A percentile compares a stretch with the other conserved stretches of the same genome.
Evolutionary conservation across 2,329 filamentous ascomycete genomes (phyloP).

Genomic region (Chalaropsis ovoidea): DNA sequence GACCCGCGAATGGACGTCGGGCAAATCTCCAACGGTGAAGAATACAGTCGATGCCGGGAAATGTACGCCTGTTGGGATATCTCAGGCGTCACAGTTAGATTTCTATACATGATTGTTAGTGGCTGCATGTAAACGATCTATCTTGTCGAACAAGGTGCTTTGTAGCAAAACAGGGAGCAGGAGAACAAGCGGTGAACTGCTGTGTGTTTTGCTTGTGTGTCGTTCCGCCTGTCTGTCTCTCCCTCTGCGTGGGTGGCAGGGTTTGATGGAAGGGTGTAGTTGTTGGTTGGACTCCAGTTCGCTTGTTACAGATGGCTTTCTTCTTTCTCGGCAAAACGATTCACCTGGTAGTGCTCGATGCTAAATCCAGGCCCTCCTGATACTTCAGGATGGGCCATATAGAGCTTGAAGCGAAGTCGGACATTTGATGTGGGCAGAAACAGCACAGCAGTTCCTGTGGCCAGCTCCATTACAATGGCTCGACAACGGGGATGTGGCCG

Average conservation of each 20-base stretch:
- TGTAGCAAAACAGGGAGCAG: not conserved
- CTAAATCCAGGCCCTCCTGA: too few species aligned
- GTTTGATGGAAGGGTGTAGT: not conserved
- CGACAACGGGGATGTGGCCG: too few species aligned
- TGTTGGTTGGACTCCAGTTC: not conserved
- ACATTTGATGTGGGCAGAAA: too few species aligned
- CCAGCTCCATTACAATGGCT: not conserved
- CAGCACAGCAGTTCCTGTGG: not conserved
- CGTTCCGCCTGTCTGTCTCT: not conserved
- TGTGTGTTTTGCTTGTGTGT: not conserved
- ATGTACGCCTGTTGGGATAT: not conserved
- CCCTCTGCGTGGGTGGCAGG: not conserved
- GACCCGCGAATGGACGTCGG: not conserved
- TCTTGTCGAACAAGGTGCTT: not conserved
- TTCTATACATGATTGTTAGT: constrained; percentile 19
- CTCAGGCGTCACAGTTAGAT: not conserved
- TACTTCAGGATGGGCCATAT: too few species aligned
- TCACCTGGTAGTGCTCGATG: not conserved
- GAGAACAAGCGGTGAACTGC: constrained; percentile 8
- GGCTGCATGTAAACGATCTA: constrained; percentile 13
- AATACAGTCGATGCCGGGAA: not conserved
- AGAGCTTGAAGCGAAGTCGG: too few species aligned
- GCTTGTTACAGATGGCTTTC: not conserved
- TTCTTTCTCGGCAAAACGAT: not conserved
- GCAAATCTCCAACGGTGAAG: not conserved